Conservation (phyloP, 805 yeast genomes). For the Pichia paraexigua region DNA sequence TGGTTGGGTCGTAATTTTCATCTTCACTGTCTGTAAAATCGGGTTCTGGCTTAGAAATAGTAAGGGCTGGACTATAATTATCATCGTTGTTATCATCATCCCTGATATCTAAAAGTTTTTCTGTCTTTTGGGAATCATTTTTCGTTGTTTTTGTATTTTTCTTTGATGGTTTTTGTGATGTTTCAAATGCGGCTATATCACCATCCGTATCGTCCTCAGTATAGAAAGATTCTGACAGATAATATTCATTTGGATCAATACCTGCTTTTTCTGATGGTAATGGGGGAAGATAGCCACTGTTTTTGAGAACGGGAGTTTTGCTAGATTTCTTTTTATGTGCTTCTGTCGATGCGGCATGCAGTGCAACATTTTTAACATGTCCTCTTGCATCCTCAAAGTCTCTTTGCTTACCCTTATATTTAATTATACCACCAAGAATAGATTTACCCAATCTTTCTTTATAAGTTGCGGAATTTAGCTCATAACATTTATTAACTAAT, state of each 20-base stretch:
- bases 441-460: slow-evolving; percentile 62
- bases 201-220: slow-evolving; percentile 19
- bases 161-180: slow-evolving; percentile 4
- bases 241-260: slow-evolving; percentile 33
- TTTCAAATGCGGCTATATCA: slow-evolving; percentile 15
- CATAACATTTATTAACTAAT: slow-evolving; percentile 67
- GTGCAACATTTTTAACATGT: slow-evolving; percentile 55
- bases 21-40: slow-evolving; percentile 34
- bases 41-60: slow-evolving; percentile 86
- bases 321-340: slow-evolving; percentile 3
- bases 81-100: slow-evolving; percentile 12
- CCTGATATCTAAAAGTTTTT: slow-evolving; percentile 21
- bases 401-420: slow-evolving; percentile 63
- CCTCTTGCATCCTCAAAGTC: slow-evolving; percentile 71
- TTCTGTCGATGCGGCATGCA: slow-evolving; percentile 22
- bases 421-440: slow-evolving; percentile 72
- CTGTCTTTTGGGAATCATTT: slow-evolving; percentile 11
- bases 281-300: slow-evolving; percentile 20
- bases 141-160: neutral
- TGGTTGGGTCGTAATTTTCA: neutral
- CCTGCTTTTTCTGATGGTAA: slow-evolving; percentile 32
- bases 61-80: slow-evolving; percentile 15
- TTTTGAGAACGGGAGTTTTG: neutral
- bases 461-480: slow-evolving; percentile 56
- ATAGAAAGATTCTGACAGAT: slow-evolving; percentile 31